Conservation (phyloP, 768 basidiomycete genomes). For the Albatrellus ellisii region DNA sequence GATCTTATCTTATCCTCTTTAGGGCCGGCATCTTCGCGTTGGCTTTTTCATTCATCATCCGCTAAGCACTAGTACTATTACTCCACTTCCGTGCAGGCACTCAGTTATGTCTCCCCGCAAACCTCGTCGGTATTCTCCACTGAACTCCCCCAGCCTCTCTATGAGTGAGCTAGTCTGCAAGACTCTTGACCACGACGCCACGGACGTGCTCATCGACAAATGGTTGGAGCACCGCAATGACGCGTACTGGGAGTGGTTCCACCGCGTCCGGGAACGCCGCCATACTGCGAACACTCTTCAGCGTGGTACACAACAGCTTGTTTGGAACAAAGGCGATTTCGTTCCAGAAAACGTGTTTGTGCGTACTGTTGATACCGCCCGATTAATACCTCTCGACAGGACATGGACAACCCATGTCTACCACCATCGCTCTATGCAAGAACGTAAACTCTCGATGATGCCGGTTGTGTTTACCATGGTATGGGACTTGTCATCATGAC, state of each 20-base stretch:
- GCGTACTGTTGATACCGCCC: constrained; percentile 65
- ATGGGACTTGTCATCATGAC: constrained; percentile 11
- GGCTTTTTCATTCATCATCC: no score
- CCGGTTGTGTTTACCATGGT: constrained; percentile 77
- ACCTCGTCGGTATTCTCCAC: constrained; percentile 40
- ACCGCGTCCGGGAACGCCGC: constrained; percentile 51
- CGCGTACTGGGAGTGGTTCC: constrained; percentile 69
- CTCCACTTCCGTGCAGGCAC: no score
- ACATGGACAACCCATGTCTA: constrained; percentile 77
- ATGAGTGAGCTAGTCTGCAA: constrained; percentile 75
- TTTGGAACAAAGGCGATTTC: constrained; percentile 57
- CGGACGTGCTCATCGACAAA: constrained; percentile 70
- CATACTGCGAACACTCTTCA: constrained; percentile 36
- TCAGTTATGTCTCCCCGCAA: constrained; percentile 10
- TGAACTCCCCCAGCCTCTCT: constrained; percentile 49
- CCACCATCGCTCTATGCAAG: constrained; percentile 64
- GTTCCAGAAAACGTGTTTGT: constrained; percentile 72
- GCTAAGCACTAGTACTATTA: no score
- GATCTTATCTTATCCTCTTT: no score
- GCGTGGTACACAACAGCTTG: constrained; percentile 27
- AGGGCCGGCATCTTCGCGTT: no score
- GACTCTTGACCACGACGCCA: constrained; percentile 62
- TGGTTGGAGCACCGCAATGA: constrained; percentile 74
- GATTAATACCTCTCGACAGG: constrained; percentile 67
- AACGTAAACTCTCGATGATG: constrained; percentile 63